phyloP scores from a whole-genome alignment of 139 green algal species.

The Chlamydomonas applanata region DNA sequence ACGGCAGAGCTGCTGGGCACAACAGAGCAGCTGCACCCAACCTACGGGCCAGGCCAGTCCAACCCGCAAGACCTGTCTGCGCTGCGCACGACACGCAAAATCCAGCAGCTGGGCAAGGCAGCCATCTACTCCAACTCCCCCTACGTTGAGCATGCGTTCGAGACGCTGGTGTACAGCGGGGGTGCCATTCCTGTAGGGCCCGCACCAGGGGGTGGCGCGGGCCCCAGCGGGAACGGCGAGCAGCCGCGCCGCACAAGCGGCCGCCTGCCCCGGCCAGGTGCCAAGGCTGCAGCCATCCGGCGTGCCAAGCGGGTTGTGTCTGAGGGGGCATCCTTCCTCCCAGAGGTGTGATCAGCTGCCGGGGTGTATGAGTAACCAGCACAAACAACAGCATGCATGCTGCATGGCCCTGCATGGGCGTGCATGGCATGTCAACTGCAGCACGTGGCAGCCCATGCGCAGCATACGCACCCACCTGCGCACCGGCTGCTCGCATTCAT shows the following conservation, averaged over 20 bases:
- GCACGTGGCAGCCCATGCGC: no score
- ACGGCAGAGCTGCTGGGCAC: background rate
- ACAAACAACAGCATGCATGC: no score
- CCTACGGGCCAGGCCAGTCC: conserved; percentile 18
- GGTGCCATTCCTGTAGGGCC: no score
- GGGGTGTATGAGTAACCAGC: no score
- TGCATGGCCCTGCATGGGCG: no score
- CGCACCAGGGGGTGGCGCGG: background rate
- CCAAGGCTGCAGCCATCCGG: conserved; percentile 31
- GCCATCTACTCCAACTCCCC: conserved; percentile 28
- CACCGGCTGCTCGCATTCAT: no score
- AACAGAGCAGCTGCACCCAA: background rate
- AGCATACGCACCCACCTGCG: no score
- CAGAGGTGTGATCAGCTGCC: conserved; percentile 17
- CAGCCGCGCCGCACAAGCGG: conserved; percentile 16
- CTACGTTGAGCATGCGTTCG: conserved; percentile 38
- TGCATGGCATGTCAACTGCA: no score
- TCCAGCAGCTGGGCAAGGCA: conserved; percentile 14
- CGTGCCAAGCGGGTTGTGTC: conserved; percentile 33
- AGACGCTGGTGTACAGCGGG: conserved; percentile 24
- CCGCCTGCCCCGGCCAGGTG: conserved; percentile 22
- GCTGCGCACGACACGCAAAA: conserved; percentile 22
- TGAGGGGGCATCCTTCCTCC: conserved; percentile 1
- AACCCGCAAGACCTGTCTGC: conserved; percentile 21
- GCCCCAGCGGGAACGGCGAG: background rate